A percentile compares a stretch with the other conserved stretches of the same genome.
Evolutionary conservation across 1,284 basidiomycete species (phyloP).

Genomic region (Taiwanofungus camphoratus): DNA sequence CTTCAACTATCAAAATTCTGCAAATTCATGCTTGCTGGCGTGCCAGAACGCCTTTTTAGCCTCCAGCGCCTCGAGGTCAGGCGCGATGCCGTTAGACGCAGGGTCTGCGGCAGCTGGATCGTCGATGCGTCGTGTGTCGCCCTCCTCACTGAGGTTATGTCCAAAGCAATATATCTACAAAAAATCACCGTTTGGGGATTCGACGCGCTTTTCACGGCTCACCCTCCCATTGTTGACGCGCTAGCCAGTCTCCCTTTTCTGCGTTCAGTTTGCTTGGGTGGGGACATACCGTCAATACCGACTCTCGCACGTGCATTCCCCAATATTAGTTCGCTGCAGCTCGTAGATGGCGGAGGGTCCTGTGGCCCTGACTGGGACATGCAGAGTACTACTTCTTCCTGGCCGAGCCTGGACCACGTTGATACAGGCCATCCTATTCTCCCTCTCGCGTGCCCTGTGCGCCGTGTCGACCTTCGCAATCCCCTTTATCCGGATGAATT

Average conservation of each 20-base stretch:
- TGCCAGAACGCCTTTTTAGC: neutral
- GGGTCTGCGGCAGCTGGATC: neutral
- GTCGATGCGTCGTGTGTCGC: neutral
- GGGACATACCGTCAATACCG: constrained; percentile 1
- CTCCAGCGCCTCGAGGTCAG: constrained; percentile 9
- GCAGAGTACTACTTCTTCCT: neutral
- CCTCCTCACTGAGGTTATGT: constrained; percentile 4
- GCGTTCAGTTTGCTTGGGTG: constrained; percentile 2
- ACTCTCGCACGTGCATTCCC: constrained; percentile 4
- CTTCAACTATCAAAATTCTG: constrained; percentile 11
- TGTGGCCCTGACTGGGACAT: neutral
- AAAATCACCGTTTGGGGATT: constrained; percentile 6
- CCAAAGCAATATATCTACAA: constrained; percentile 2
- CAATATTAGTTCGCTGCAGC: neutral
- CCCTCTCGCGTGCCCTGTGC: constrained; percentile 4
- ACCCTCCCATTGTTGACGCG: constrained; percentile 5
- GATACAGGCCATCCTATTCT: constrained; percentile 1
- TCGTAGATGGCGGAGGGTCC: constrained; percentile 4
- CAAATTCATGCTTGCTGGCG: constrained; percentile 8
- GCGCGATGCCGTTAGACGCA: neutral
- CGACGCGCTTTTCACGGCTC: constrained; percentile 3
- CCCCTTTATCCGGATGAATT: neutral
- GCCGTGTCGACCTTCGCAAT: constrained; percentile 7
- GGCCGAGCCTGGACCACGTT: constrained; percentile 5
- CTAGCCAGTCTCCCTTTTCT: constrained; percentile 5